Evolutionary conservation across 306 rosid species (phyloP), one percentile per base, ranked within the genome.

Genomic region (Senna tora): DNA sequence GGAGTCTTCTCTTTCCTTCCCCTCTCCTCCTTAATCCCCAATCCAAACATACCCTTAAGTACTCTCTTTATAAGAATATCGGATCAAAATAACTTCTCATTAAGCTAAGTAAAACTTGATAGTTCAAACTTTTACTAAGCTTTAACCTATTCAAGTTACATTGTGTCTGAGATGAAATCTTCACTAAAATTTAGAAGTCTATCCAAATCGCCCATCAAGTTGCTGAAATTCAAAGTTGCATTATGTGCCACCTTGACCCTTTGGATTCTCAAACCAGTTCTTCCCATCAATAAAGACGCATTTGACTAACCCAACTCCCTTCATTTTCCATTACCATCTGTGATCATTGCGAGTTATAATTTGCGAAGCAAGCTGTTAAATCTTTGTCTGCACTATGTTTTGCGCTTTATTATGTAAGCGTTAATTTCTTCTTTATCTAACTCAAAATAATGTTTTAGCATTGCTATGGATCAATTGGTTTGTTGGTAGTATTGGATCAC

Each of bases 261-360:
- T 25, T 65, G 45, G 58, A 9, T 34, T 49, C 30, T 12, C 41
- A 22, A 25, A 47, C 41, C 12, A 42, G 20, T 64, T 21, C 75
- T 17, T 58, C 59, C 17, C 22, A 54, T 33, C 22, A 45, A 74
- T 73, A 42, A 67, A 7, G 17, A 79, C n/a, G 17, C 20, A 2
- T 45, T 60, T 74, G 83, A 79, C 79, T 53, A 79, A 62, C 63
- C 17, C 67, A 63, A 79, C 72, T 68, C 1, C 51, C 54, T 34
- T 62, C 22, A 43, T 56, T 67, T 67, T 57, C 38, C 55, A 19
- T 21, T 17, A 32, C 7, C 30, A 55, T 16, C 4, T 56, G 39
- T 17, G 15, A 62, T 71, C 72, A 71, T 32, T 33, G 63, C 53
- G 43, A 39, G 34, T 7, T 45, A 15, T 21, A 65, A n/a, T 43